Conservation (phyloP, 2,329 filamentous ascomycete genomes). For the Grosmannia huntii region DNA sequence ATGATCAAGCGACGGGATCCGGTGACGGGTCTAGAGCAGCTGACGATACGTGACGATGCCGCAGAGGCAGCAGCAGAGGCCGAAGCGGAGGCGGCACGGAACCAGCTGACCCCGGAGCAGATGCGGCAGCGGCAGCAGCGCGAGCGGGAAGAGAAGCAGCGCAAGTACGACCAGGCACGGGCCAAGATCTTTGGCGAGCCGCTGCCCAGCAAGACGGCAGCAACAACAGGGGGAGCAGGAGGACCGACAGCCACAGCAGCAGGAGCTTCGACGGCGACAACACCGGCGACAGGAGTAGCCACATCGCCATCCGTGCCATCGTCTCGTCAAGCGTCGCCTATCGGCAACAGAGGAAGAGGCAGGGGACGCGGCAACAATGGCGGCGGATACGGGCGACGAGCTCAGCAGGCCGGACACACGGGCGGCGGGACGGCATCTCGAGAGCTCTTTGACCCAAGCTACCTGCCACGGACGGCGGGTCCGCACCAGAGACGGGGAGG, state of each 20-base stretch:
- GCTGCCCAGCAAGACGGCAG: constrained; percentile 17
- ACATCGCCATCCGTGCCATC: constrained; percentile 17
- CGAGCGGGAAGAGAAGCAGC: constrained; percentile 80
- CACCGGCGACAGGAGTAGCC: background rate
- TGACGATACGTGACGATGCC: constrained; percentile 35
- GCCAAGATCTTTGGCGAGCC: constrained; percentile 69
- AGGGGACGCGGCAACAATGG: constrained; percentile 23
- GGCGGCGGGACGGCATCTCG: constrained; percentile 16
- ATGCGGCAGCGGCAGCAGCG: constrained; percentile 63
- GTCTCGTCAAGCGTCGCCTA: constrained; percentile 47
- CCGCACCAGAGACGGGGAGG: constrained; percentile 23
- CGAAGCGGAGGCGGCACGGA: constrained; percentile 53
- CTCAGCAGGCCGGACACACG: background rate
- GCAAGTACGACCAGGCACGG: constrained; percentile 76
- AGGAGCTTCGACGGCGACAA: constrained; percentile 17
- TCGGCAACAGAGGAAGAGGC: constrained; percentile 26
- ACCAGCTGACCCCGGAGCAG: constrained; percentile 60
- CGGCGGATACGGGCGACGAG: constrained; percentile 13
- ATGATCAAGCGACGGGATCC: constrained; percentile 46
- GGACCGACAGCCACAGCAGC: background rate
- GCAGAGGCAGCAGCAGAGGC: constrained; percentile 58
- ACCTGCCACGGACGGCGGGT: constrained; percentile 46
- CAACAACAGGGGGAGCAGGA: too few relatives aligned
- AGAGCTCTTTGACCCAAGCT: constrained; percentile 70
- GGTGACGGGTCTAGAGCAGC: constrained; percentile 30